Percentiles rank a stretch among this genome's conserved stretches.
Conservation (phyloP, 164 flowering plant genomes). For the Stephania yunnanensis region DNA sequence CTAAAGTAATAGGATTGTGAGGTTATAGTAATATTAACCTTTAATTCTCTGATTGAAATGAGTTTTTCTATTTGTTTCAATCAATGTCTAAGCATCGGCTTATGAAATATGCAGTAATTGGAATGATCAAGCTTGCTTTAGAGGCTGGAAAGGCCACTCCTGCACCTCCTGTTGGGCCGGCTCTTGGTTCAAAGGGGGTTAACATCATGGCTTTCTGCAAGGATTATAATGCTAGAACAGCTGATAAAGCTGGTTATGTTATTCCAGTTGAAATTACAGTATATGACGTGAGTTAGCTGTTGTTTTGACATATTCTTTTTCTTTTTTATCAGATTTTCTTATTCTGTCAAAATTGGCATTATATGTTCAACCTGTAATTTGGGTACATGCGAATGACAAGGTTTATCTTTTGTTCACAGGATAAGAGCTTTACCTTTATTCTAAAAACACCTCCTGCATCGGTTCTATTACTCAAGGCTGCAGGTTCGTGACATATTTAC, state of each 20-base stretch:
- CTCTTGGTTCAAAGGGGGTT: slow-evolving; percentile 97
- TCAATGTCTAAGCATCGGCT: neutral
- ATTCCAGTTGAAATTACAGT: slow-evolving; percentile 97
- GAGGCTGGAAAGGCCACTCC: slow-evolving; percentile 99
- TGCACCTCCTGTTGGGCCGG: slow-evolving; percentile 98
- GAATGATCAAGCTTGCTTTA: slow-evolving; percentile 82
- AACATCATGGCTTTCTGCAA: slow-evolving; percentile 97
- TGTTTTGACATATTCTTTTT: neutral
- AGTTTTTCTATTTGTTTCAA: neutral
- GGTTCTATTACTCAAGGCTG: slow-evolving; percentile 87
- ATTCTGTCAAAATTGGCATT: no score
- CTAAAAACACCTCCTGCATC: slow-evolving; percentile 98
- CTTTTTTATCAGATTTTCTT: neutral
- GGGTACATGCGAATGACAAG: neutral
- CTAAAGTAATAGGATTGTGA: neutral
- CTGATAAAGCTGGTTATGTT: slow-evolving; percentile 90
- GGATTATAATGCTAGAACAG: slow-evolving; percentile 96
- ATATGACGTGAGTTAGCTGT: slow-evolving; percentile 57
- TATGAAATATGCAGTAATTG: slow-evolving; percentile 43
- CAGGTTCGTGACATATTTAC: slow-evolving; percentile 42
- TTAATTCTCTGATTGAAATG: neutral
- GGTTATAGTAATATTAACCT: neutral
- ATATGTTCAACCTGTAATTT: neutral
- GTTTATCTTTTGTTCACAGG: slow-evolving; percentile 38
- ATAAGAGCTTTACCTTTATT: slow-evolving; percentile 88